A percentile compares a stretch with the other conserved stretches of the same genome.
Conservation (phyloP, 2,329 filamentous ascomycete species). For the Ascochyta koolunga region DNA sequence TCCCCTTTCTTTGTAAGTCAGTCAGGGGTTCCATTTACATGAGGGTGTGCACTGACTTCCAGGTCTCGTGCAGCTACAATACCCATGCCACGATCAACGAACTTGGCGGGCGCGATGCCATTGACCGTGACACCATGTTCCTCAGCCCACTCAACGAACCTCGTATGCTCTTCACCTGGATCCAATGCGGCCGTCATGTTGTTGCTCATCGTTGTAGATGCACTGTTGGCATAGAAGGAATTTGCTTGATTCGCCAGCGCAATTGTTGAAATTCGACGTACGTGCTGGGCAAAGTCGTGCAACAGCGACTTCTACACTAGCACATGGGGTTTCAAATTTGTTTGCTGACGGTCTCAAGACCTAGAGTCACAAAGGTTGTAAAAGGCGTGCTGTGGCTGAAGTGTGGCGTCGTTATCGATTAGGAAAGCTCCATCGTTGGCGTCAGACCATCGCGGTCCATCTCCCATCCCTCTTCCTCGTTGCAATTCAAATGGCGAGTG, state of each 20-base stretch:
- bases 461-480: neutral
- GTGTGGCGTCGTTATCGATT: constrained; percentile 34
- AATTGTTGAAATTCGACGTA: too few relatives aligned
- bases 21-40: neutral
- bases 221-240: too few relatives aligned
- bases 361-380: constrained; percentile 11
- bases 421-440: constrained; percentile 12
- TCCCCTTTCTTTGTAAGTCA: constrained; percentile 60
- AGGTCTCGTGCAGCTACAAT: constrained; percentile 73
- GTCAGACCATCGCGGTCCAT: constrained; percentile 17
- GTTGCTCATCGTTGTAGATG: constrained; percentile 2
- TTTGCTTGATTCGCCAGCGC: too few relatives aligned
- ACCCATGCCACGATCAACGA: constrained; percentile 77
- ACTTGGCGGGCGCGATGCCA: constrained; percentile 68
- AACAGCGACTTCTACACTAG: too few relatives aligned
- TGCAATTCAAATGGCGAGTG: constrained; percentile 21
- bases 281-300: too few relatives aligned
- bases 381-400: constrained; percentile 20
- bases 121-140: constrained; percentile 69
- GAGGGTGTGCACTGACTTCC: constrained; percentile 56
- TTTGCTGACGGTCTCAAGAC: too few relatives aligned
- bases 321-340: too few relatives aligned
- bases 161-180: constrained; percentile 51
- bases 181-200: constrained; percentile 42
- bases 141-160: constrained; percentile 72